phyloP scores from a whole-genome alignment of 192 early-diverging fungal genomes.

The Gonapodya sp. region DNA sequence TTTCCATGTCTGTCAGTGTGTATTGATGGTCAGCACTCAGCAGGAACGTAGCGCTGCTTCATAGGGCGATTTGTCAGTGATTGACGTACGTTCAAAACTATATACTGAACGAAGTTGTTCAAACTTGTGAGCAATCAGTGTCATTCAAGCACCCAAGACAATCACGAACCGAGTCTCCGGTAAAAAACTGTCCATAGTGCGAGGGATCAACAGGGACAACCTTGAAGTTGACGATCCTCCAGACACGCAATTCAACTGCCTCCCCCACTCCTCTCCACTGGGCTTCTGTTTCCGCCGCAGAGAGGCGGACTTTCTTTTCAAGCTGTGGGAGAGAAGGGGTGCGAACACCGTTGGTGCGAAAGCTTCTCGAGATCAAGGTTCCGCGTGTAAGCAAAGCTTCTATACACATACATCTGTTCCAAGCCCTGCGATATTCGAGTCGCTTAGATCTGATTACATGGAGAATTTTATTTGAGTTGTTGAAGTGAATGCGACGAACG shows the following conservation, averaged over 20 bases:
- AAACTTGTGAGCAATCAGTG: too few relatives aligned
- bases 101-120: too few relatives aligned
- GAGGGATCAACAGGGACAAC: conserved; percentile 50
- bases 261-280: conserved; percentile 47
- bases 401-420: neutral
- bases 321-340: conserved; percentile 33
- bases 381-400: too few relatives aligned
- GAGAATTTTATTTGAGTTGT: neutral
- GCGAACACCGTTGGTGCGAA: conserved; percentile 19
- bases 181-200: conserved; percentile 58
- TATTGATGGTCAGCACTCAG: neutral
- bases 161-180: conserved; percentile 55
- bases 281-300: conserved; percentile 44
- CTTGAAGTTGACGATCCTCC: conserved; percentile 70
- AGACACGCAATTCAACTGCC: conserved; percentile 53
- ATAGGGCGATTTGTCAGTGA: too few relatives aligned
- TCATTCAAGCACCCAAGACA: too few relatives aligned
- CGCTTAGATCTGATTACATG: neutral
- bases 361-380: neutral
- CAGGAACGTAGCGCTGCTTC: neutral
- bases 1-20: conserved; percentile 36
- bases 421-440: neutral
- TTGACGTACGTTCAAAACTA: conserved; percentile 43
- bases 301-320: conserved; percentile 43
- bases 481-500: neutral